Base-by-base conservation (phyloP, 2,329 filamentous ascomycete genomes). In the Colletotrichum tamarilloi region DNA sequence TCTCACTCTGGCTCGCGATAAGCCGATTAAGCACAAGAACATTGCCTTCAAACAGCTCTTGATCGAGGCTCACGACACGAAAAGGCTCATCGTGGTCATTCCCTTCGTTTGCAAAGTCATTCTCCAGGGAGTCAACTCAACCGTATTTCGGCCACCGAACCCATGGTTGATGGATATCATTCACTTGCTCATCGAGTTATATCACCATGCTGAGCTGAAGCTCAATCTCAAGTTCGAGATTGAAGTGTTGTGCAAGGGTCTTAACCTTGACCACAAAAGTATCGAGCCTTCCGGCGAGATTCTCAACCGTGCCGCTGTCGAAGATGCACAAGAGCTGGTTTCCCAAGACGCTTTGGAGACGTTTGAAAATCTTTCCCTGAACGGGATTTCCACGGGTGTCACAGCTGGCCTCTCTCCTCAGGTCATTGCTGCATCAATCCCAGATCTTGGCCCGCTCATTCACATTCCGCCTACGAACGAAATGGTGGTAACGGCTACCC, bases 171-270 rank as follows among this genome's bases (percentile, higher is more conserved):
- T 98, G 94, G 97, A 99, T 78, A 97, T 99, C 67, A 91, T 99
- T 68, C 91, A 94, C 75, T 87, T 98, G 8, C 88, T 99, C 46
- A 94, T 98, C 78, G 97, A 99, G 80, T 88, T 99, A 4, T 99
- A 99, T 79, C 93, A 98, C 79, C 93, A 94, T 78, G 95, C 94
- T 16, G 96, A 98, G 77, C 86, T 99, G 68, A 98, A 98, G 82
- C 89, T 99, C 49, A 98, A 98, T 77, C 92, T 98, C 64, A 99
- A 98, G 79, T 99, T 99, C 78, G 97, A 99, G 82, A 98, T 99
- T 71, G 97, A 99, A 82, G 95, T 99, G 30, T 88, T 99, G 28
- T 99, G 95, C 86, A 97, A 97, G 80, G 95, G 95, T 14, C 86
- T 99, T 19, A 93, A 92, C 67, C 87, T 98, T n/a, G 95, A 98